These are phyloP conservation scores for Sungouiella blattae DNA, from an alignment of 805 yeast species.

Conservation along the genomic window DNA sequence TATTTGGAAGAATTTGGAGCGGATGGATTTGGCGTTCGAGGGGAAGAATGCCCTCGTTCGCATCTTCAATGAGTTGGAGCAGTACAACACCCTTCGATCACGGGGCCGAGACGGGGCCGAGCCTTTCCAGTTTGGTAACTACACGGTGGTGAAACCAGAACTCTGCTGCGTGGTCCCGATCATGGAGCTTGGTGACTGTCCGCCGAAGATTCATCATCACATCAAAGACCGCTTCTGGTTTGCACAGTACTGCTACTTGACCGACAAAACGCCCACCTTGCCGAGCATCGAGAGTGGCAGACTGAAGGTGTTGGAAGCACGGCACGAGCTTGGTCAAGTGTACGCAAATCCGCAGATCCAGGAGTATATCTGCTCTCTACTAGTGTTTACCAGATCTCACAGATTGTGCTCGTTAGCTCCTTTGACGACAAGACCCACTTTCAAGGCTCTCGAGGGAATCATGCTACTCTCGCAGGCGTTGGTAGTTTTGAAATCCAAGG, in stretches of 20 bases:
- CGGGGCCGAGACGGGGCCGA: not conserved
- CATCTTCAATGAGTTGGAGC: constrained; percentile 11
- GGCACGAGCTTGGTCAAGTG: constrained; percentile 8
- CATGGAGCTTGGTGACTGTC: constrained; percentile 3
- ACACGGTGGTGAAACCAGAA: constrained; percentile 6
- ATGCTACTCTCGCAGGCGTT: constrained; percentile 25
- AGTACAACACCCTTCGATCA: constrained; percentile 10
- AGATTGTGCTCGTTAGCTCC: constrained; percentile 39
- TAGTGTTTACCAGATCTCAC: constrained; percentile 36
- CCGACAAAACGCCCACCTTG: constrained; percentile 11
- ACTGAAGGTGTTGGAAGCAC: constrained; percentile 4
- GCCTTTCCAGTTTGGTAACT: constrained; percentile 11
- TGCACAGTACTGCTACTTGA: constrained; percentile 4
- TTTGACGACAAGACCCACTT: constrained; percentile 29
- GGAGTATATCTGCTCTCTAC: constrained; percentile 34
- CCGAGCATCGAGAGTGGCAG: constrained; percentile 4
- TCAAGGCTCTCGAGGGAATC: constrained; percentile 29
- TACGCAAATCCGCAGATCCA: constrained; percentile 34
- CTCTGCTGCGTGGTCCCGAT: constrained; percentile 10
- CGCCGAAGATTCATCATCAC: constrained; percentile 11
- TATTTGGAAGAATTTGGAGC: constrained; percentile 15
- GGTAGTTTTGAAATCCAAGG: constrained; percentile 18
- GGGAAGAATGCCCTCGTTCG: constrained; percentile 5
- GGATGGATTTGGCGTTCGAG: constrained; percentile 2
- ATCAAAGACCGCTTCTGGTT: constrained; percentile 17